These are phyloP conservation scores for Rhizophagus prolifer DNA, from an alignment of 192 early-diverging fungal genomes.

Conservation along the genomic window DNA sequence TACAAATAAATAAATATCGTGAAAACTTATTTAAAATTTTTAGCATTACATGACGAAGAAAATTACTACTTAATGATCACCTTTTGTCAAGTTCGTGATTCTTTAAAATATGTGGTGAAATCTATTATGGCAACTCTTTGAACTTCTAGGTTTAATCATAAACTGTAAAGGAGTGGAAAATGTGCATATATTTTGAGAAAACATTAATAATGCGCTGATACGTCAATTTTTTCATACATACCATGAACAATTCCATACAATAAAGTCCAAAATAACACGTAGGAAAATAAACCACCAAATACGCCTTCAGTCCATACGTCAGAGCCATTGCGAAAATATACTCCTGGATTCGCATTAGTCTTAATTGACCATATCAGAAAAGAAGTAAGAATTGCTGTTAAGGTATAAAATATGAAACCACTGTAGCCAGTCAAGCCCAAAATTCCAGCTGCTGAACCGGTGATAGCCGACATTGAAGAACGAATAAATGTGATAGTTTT, in stretches of 20 bases:
- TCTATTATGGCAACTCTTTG: too few species aligned
- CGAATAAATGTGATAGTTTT: conserved; percentile 65
- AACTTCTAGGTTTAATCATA: too few species aligned
- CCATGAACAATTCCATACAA: conserved; percentile 75
- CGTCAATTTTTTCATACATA: background rate
- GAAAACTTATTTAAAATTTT: too few species aligned
- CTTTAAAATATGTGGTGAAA: too few species aligned
- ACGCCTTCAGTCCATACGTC: conserved; percentile 61
- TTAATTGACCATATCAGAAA: conserved; percentile 60
- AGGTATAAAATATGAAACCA: conserved; percentile 83
- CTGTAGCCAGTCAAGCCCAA: conserved; percentile 79
- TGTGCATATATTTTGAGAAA: too few species aligned
- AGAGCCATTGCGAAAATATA: conserved; percentile 55
- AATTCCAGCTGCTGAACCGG: conserved; percentile 86
- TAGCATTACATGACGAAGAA: too few species aligned
- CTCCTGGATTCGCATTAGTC: conserved; percentile 51
- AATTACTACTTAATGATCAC: too few species aligned
- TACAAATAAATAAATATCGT: too few species aligned
- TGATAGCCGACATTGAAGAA: conserved; percentile 66
- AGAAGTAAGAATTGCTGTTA: conserved; percentile 65
- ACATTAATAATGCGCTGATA: too few species aligned
- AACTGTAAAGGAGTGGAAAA: too few species aligned
- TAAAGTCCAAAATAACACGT: conserved; percentile 76
- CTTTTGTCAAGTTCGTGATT: too few species aligned
- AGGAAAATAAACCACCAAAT: conserved; percentile 61